Evolutionary conservation across 495 filamentous ascomycete genomes (phyloP).

Genomic region (Amphirosellinia nigrospora): DNA sequence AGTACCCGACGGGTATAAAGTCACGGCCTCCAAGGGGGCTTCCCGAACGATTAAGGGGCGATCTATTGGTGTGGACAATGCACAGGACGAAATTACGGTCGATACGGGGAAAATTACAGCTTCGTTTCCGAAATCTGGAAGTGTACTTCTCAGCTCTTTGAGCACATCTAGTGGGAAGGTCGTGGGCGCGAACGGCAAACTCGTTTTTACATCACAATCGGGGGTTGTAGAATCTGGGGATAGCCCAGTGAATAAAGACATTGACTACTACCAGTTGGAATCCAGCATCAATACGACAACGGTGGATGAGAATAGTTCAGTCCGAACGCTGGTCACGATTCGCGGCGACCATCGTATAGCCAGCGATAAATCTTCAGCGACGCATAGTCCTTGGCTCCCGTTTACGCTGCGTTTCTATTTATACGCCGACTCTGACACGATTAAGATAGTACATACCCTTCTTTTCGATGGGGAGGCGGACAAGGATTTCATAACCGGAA

Average conservation of each 20-base stretch:
- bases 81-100: conserved; percentile 31
- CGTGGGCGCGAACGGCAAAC: conserved; percentile 48
- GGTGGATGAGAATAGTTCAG: conserved; percentile 36
- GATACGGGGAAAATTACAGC: conserved; percentile 48
- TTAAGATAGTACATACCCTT: conserved; percentile 47
- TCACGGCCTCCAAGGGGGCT: conserved; percentile 24
- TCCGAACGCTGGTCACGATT: conserved; percentile 48
- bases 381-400: conserved; percentile 42
- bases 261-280: conserved; percentile 32
- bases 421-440: conserved; percentile 48
- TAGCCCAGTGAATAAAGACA: background rate
- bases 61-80: conserved; percentile 27
- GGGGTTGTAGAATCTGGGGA: conserved; percentile 36
- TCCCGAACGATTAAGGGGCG: conserved; percentile 8
- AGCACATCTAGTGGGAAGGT: conserved; percentile 44
- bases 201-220: conserved; percentile 48
- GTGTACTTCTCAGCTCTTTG: conserved; percentile 41
- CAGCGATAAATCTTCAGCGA: conserved; percentile 8
- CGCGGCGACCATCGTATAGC: conserved; percentile 36
- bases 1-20: conserved; percentile 32
- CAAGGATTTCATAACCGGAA: conserved; percentile 45
- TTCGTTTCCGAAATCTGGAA: conserved; percentile 45
- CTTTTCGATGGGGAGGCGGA: conserved; percentile 46
- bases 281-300: conserved; percentile 35
- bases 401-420: conserved; percentile 54